Base-by-base conservation (phyloP, 2,329 filamentous ascomycete species). In the Nigrospora osmanthi region DNA sequence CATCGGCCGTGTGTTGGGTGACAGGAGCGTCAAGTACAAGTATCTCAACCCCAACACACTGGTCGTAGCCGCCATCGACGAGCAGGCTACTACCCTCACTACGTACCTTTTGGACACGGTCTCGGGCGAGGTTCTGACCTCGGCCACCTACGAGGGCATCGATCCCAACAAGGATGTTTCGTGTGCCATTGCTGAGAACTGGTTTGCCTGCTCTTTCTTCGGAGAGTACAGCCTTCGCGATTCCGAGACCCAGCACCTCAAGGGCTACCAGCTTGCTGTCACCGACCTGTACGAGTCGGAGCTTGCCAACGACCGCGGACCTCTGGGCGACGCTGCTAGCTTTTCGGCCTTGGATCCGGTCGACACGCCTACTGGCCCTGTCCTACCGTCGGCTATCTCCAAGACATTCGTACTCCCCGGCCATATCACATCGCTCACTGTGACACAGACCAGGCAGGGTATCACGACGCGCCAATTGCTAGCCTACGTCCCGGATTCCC, bases 11-110 rank as follows among this genome's bases (percentile, higher is more conserved):
- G 93, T 97, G 2, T 78, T 98, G 17, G 90, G 89, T 23, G 86
- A 98, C 58, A 81, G 93, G 37, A 83, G 83, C n/a, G 93, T 98
- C 40, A 78, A 91, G 51, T 98, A 98, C 79, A 98, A 98, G 68
- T 97, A 97, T 61, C 70, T 98, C 35, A 95, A 94, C 67, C 81
- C 87, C 0, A 96, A 95, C 65, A 77, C 88, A 7, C 73, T 89
- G 3, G 75, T 97, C 1, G 73, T 95, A 38, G 87, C 86, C 2
- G 75, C 87, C 1, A 68, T 82, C 3, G 75, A 84, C 32, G 75
- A 83, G 17, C 68, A 70, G 11, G 58, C 73, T 3, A 74, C 71
- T 4, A 75, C 74, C 1, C 79, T 89, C 9, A 83, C 81, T 0
- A 73, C 94, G 50, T 89, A 91, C 57, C 73, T 97, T 11, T 63